Percentiles rank a stretch among this genome's conserved stretches.
Evolutionary conservation across 805 yeast species (phyloP).

Genomic region (Candida loeiensis): DNA sequence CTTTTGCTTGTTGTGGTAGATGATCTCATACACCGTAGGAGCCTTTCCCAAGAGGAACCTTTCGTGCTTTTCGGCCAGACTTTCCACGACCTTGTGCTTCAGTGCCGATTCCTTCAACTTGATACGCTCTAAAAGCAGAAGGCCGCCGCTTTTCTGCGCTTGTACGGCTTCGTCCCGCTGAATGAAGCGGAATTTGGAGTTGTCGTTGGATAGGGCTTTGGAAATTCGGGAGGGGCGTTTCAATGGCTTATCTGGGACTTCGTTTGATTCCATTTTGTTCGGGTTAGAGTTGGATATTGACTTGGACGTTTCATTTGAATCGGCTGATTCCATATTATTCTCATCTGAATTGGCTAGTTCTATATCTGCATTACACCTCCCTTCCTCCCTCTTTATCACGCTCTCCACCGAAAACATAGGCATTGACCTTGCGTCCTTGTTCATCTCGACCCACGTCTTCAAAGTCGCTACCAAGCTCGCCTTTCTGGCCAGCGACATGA

Average conservation of each 20-base stretch:
- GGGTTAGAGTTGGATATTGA: not conserved
- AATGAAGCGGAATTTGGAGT: constrained; percentile 32
- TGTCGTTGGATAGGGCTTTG: constrained; percentile 36
- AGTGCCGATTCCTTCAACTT: constrained; percentile 30
- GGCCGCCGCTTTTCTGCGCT: constrained; percentile 21
- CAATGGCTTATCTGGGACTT: not conserved
- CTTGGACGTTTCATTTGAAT: no score
- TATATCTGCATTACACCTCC: no score
- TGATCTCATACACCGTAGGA: constrained; percentile 30
- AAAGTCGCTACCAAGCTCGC: not conserved
- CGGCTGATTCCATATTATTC: no score
- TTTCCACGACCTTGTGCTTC: constrained; percentile 9
- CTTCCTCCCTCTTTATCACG: not conserved
- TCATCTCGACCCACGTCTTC: constrained; percentile 22
- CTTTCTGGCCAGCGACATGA: constrained; percentile 15
- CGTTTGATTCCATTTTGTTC: not conserved
- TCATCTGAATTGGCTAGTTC: no score
- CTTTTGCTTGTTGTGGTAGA: constrained; percentile 23
- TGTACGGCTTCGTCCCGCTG: constrained; percentile 12
- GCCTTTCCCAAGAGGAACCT: constrained; percentile 26
- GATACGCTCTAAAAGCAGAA: constrained; percentile 39
- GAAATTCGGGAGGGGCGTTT: no score
- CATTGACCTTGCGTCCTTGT: constrained; percentile 8
- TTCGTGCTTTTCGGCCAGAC: constrained; percentile 22
- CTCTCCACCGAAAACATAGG: not conserved